Conservation (phyloP, 208 protist genomes). For the Wallacemonas sp. region DNA sequence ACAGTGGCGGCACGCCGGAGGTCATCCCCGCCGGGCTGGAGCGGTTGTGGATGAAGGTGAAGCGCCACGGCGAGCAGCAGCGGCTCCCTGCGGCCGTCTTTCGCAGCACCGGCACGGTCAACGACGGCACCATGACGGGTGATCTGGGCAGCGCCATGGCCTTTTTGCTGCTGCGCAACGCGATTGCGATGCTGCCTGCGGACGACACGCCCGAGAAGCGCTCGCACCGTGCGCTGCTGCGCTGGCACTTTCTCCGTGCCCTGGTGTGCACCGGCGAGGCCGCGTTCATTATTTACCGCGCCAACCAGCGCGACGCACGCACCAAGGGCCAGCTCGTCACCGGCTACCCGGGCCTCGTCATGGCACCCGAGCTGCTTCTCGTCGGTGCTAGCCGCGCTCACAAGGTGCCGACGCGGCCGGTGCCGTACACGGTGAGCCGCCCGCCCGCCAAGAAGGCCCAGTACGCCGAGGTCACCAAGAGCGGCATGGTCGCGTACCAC, state of each 20-base stretch:
- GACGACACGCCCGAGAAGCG: constrained; percentile 33
- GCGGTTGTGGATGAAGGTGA: constrained; percentile 51
- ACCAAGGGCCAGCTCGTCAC: constrained; percentile 58
- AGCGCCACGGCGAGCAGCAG: constrained; percentile 46
- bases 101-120: constrained; percentile 16
- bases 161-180: constrained; percentile 52
- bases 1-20: background rate
- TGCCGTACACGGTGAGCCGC: constrained; percentile 65
- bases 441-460: constrained; percentile 16
- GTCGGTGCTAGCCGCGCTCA: constrained; percentile 43
- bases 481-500: constrained; percentile 79
- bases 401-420: constrained; percentile 58
- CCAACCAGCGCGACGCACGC: constrained; percentile 54
- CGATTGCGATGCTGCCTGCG: constrained; percentile 34
- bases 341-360: constrained; percentile 51
- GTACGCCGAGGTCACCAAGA: constrained; percentile 57
- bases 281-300: constrained; percentile 62
- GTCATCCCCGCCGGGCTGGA: constrained; percentile 32
- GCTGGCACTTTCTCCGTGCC: constrained; percentile 79
- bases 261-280: constrained; percentile 85
- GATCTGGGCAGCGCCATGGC: constrained; percentile 55
- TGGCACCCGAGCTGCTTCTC: constrained; percentile 72
- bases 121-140: constrained; percentile 17
- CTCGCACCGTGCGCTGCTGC: constrained; percentile 47
- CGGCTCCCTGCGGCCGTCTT: constrained; percentile 56